Evolutionary conservation across 23 red algal species (phyloP), one percentile per base, ranked within the genome.

Genomic region (Gracilaria caudata): DNA sequence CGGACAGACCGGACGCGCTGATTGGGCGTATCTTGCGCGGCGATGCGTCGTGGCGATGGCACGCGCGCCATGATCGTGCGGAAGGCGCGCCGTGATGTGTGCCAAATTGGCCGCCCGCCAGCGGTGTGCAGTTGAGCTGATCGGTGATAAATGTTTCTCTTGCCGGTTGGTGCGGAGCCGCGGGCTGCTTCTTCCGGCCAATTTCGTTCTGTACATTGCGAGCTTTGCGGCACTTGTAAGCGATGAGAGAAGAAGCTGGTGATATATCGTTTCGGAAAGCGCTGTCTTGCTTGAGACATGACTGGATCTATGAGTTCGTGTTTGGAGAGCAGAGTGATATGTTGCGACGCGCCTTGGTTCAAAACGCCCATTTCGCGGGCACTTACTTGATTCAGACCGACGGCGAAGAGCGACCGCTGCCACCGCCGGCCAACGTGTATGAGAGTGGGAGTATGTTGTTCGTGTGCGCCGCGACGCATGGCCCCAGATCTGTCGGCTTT

Each of bases 241-340:
- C 49, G 8, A 75, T 75, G 70, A 47, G 23, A 47, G 38, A 75
- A 33, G 70, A 45, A 33, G 43, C 70, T 21, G 2, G 34, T 21
- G 70, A 75, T 29, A 0, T 13, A 24, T 75, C 70, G 19, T 20
- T 75, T 33, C 70, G 40, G 7, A 25, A 8, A 23, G 70, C 25
- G 0, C 70, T 75, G n/a, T 46, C 37, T 26, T 75, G 70, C 26
- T 44, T 86, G 39, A 43, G 47, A 4, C 65, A 86, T 51, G 45
- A 86, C 82, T 73, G 65, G 65, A 45, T 86, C 59, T 57, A 59
- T 39, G 40, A 86, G 7, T 86, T 86, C 34, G 41, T 86, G 58
- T 86, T 86, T 43, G 0, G 3, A 1, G 43, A 55, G 3, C 82
- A 73, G 19, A 17, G 26, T 19, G 17, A 74, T 33, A n/a, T 71